A percentile compares a stretch with the other conserved stretches of the same genome.
These are phyloP conservation scores for Naganishia liquefaciens DNA, from an alignment of 1,284 basidiomycete genomes.

Conservation along the genomic window DNA sequence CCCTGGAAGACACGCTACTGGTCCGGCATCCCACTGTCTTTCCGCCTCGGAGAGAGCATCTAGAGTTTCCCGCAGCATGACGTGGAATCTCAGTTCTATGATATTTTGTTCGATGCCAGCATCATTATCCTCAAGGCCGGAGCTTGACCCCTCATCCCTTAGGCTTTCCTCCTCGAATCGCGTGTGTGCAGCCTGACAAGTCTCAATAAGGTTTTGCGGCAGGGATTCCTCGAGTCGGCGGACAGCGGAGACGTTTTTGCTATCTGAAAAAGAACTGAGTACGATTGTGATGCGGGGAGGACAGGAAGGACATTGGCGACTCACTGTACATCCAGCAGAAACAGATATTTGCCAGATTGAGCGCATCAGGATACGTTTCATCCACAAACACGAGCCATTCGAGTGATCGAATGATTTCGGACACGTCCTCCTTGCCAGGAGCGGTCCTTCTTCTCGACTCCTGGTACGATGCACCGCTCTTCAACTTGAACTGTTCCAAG, in stretches of 20 bases:
- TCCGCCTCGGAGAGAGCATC: slow-evolving; percentile 67
- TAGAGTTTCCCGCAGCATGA: slow-evolving; percentile 59
- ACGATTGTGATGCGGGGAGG: neutral
- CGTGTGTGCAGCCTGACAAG: slow-evolving; percentile 57
- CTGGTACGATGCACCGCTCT: slow-evolving; percentile 30
- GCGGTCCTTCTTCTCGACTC: slow-evolving; percentile 44
- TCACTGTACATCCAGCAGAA: slow-evolving; percentile 81
- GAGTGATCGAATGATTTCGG: slow-evolving; percentile 76
- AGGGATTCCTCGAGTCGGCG: slow-evolving; percentile 63
- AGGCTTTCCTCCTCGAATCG: slow-evolving; percentile 66
- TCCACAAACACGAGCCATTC: slow-evolving; percentile 89
- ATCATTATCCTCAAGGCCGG: slow-evolving; percentile 40
- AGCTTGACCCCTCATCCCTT: slow-evolving; percentile 61
- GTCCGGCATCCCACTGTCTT: slow-evolving; percentile 54
- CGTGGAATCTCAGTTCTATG: slow-evolving; percentile 43
- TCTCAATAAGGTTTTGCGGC: slow-evolving; percentile 70
- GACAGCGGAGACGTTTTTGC: slow-evolving; percentile 72
- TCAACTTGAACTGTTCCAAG: slow-evolving; percentile 39
- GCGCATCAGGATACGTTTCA: slow-evolving; percentile 71
- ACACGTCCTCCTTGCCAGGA: slow-evolving; percentile 51
- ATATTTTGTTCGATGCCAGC: slow-evolving; percentile 46
- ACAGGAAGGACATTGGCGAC: slow-evolving; percentile 37
- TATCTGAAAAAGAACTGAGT: slow-evolving; percentile 56
- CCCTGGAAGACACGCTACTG: slow-evolving; percentile 2
- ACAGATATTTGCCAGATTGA: slow-evolving; percentile 81